Percentiles rank a stretch among this genome's conserved stretches.
Evolutionary conservation across 2,329 filamentous ascomycete genomes (phyloP).

Genomic region (Tolypocladium nubicola): DNA sequence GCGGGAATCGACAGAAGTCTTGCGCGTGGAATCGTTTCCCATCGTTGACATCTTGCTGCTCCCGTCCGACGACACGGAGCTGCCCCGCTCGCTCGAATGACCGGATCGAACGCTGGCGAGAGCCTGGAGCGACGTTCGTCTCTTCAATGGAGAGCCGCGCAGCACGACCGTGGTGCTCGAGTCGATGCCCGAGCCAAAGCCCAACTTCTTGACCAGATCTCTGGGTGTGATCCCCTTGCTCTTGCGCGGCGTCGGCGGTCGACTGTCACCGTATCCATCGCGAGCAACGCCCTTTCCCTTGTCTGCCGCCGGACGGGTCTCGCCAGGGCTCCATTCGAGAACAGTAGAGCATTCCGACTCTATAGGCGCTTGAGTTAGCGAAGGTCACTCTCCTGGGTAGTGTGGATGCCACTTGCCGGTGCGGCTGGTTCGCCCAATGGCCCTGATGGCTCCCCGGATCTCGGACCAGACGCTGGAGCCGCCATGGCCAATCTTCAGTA

Average conservation of each 20-base stretch:
- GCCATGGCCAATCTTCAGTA: slow-evolving; percentile 13
- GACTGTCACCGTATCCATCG: background rate
- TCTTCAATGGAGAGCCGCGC: slow-evolving; percentile 9
- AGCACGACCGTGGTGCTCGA: slow-evolving; percentile 19
- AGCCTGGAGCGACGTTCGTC: slow-evolving; percentile 15
- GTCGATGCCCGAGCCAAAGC: slow-evolving; percentile 11
- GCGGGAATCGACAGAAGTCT: slow-evolving; percentile 23
- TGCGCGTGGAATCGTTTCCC: slow-evolving; percentile 17
- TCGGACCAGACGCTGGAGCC: slow-evolving; percentile 23
- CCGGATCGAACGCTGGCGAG: slow-evolving; percentile 8
- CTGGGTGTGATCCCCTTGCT: slow-evolving; percentile 11
- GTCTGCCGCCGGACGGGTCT: background rate
- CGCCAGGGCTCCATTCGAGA: slow-evolving; percentile 5
- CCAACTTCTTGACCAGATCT: slow-evolving; percentile 15
- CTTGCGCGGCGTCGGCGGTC: slow-evolving; percentile 3
- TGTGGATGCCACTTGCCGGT: slow-evolving; percentile 9
- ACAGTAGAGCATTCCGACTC: slow-evolving; percentile 12
- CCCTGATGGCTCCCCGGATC: slow-evolving; percentile 21
- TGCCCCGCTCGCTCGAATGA: slow-evolving; percentile 10
- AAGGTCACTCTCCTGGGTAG: background rate
- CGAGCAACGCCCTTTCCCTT: slow-evolving; percentile 6
- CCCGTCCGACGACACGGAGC: slow-evolving; percentile 15
- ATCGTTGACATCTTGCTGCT: slow-evolving; percentile 14
- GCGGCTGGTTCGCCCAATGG: slow-evolving; percentile 18
- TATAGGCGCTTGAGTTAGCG: background rate